A percentile compares a stretch with the other conserved stretches of the same genome.
phyloP scores from a whole-genome alignment of 2,329 filamentous ascomycete species.

The Pyricularia sp. region DNA sequence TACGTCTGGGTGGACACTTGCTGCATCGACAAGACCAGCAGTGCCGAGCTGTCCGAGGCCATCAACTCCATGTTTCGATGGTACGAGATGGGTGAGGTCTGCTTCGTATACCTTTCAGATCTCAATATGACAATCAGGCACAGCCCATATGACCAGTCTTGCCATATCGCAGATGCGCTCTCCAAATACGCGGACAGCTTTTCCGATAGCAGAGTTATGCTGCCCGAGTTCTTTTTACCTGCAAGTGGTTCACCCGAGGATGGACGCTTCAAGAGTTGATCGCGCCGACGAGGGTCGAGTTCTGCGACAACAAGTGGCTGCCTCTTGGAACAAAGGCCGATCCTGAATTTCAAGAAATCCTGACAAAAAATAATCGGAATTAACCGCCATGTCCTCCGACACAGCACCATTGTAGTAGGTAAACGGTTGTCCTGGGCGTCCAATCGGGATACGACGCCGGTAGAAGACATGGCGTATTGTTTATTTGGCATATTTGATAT shows the following conservation, averaged over 20 bases:
- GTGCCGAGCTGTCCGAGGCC: constrained; percentile 3
- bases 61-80: constrained; percentile 6
- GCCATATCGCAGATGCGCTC: too few species aligned
- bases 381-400: not conserved
- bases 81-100: constrained; percentile 1
- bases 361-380: constrained; percentile 8
- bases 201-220: too few species aligned
- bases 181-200: too few species aligned
- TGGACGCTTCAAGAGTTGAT: constrained; percentile 1
- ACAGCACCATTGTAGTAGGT: constrained; percentile 4
- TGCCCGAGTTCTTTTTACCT: not conserved
- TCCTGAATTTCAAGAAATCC: not conserved
- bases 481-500: constrained; percentile 11
- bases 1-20: constrained; percentile 4
- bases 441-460: constrained; percentile 7
- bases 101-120: constrained; percentile 1
- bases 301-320: not conserved
- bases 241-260: constrained; percentile 2
- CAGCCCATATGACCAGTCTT: too few species aligned
- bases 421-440: constrained; percentile 11
- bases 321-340: not conserved
- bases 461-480: constrained; percentile 10
- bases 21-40: constrained; percentile 5
- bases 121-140: not conserved
- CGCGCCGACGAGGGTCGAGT: not conserved